phyloP scores from a whole-genome alignment of 208 protist genomes.

The Herpetomonas samuelpessoai region DNA sequence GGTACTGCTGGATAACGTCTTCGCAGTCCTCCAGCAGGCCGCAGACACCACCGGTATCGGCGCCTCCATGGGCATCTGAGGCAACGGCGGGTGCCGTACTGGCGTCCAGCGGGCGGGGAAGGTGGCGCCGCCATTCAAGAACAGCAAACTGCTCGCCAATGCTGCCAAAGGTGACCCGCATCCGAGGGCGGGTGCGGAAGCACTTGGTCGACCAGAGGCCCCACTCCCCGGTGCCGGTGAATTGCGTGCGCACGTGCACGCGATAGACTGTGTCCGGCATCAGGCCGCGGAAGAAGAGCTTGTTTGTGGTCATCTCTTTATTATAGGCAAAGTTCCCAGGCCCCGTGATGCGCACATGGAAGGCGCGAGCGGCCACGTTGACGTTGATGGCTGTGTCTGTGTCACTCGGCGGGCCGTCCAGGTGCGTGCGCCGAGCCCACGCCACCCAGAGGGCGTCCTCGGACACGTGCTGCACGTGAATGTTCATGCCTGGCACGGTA shows the following conservation, averaged over 20 bases:
- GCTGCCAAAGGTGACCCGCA: slow-evolving; percentile 87
- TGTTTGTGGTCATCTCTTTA: slow-evolving; percentile 65
- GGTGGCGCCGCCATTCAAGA: slow-evolving; percentile 88
- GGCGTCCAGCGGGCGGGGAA: slow-evolving; percentile 39
- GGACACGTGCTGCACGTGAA: slow-evolving; percentile 82
- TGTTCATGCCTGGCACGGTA: slow-evolving; percentile 83
- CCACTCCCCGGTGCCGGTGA: slow-evolving; percentile 74
- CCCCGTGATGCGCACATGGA: slow-evolving; percentile 78
- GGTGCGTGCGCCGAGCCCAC: slow-evolving; percentile 74
- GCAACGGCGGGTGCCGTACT: slow-evolving; percentile 14
- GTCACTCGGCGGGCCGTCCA: slow-evolving; percentile 37
- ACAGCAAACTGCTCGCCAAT: slow-evolving; percentile 92
- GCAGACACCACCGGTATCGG: neutral
- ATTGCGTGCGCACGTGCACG: slow-evolving; percentile 77
- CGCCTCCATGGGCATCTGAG: slow-evolving; percentile 1
- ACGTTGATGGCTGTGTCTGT: slow-evolving; percentile 79
- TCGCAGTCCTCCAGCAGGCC: slow-evolving; percentile 50
- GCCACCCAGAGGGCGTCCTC: slow-evolving; percentile 88
- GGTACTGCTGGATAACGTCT: slow-evolving; percentile 85
- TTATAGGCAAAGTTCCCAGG: slow-evolving; percentile 75
- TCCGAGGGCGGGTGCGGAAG: slow-evolving; percentile 79
- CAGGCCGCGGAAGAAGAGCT: slow-evolving; percentile 86
- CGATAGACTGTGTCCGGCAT: slow-evolving; percentile 85
- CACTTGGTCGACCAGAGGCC: slow-evolving; percentile 78
- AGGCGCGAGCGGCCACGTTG: slow-evolving; percentile 70